Evolutionary conservation across 305 asterid species (phyloP).

Genomic region (Solanum hybrid): DNA sequence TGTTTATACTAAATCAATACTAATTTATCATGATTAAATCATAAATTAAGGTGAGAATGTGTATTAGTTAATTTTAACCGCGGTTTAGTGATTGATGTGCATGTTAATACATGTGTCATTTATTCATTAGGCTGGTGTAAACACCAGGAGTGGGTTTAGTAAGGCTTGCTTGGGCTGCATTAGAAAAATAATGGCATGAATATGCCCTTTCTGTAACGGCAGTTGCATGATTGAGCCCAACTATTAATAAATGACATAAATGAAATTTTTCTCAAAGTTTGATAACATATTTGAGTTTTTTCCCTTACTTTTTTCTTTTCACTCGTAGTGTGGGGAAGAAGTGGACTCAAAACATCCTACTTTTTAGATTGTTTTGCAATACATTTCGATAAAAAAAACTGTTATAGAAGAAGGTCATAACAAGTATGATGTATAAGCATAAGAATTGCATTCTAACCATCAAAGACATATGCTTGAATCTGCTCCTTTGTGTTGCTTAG

Average conservation of each 20-base stretch:
- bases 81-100: neutral
- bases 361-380: neutral
- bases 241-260: neutral
- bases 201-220: neutral
- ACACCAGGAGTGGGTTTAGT: neutral
- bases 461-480: slow-evolving; percentile 23
- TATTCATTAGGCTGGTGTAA: neutral
- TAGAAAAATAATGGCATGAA: neutral
- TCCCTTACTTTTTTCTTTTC: neutral
- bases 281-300: neutral
- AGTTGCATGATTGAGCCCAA: neutral
- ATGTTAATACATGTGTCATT: neutral
- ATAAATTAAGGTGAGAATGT: neutral
- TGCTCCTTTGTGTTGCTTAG: slow-evolving; percentile 21
- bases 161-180: neutral
- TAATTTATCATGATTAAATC: neutral
- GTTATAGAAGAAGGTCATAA: neutral
- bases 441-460: slow-evolving; percentile 6
- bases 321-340: neutral
- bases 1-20: neutral
- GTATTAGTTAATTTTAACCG: neutral
- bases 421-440: neutral
- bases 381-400: neutral
- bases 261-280: neutral
- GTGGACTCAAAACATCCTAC: neutral